Conservation (phyloP, 108 stramenopile genomes). For the Nitzschia sp. region DNA sequence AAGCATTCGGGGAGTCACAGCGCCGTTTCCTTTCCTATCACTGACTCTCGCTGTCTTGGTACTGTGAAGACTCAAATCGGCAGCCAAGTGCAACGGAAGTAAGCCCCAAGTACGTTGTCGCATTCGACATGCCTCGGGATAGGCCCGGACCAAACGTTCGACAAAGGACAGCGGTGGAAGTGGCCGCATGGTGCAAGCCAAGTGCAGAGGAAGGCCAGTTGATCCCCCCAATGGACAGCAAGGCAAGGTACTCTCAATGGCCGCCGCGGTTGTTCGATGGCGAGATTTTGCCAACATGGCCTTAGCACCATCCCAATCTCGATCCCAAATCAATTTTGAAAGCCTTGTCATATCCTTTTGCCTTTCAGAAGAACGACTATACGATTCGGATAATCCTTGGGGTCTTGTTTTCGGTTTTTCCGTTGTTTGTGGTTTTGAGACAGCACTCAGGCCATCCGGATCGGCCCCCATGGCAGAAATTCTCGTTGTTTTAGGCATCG, state of each 20-base stretch:
- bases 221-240: background rate
- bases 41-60: background rate
- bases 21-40: background rate
- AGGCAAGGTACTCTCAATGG: background rate
- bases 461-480: no score
- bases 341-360: background rate
- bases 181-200: constrained; percentile 25
- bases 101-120: constrained; percentile 9
- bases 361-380: no score
- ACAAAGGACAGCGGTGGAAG: constrained; percentile 21
- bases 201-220: constrained; percentile 18
- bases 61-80: constrained; percentile 17
- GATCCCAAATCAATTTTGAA: constrained; percentile 13
- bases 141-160: constrained; percentile 6
- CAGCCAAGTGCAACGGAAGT: constrained; percentile 24
- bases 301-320: constrained; percentile 19
- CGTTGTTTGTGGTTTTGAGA: no score
- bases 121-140: constrained; percentile 16
- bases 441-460: no score
- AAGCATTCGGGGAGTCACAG: background rate
- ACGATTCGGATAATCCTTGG: no score
- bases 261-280: background rate
- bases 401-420: no score
- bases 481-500: no score
- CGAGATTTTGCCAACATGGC: background rate